Base-by-base conservation (phyloP, 2,329 filamentous ascomycete genomes). In the Aureobasidium sp. region DNA sequence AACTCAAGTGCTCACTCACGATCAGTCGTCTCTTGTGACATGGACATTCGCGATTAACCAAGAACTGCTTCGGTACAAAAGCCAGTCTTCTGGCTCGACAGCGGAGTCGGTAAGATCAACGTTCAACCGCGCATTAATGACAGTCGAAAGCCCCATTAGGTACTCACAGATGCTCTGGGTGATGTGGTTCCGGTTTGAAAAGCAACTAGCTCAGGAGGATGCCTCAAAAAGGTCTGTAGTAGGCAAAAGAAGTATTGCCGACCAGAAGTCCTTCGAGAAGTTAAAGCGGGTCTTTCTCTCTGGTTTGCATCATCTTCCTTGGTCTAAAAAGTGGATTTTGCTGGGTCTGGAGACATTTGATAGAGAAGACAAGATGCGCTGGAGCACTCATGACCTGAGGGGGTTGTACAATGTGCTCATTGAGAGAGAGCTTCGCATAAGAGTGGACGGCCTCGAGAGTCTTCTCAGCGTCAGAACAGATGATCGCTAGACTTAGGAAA, bases 261-360 rank as follows among this genome's bases (percentile, higher is more conserved):
- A 40, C 13, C 21, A 38, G n/a, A 29, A 37, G 2, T 19, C 55
- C 27, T 54, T 58, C 2, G n/a, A 53, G 35, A 55, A 40, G 33
- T 19, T 63, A 38, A 63, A 60, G 27, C 58, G 67, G n/a, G 49
- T 66, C 33, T 64, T 70, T 13, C 62, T 69, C 25, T 63, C 64
- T 49, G 67, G 81, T 0, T 66, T 88, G 63, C 74, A 78, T 45
- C 73, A 76, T 17, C 77, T 85, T 66, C 86, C 86, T 0, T 88
- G 85, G 84, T 79, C 77, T 1, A 87, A 88, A 69, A 76, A 79
- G 38, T 77, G 84, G 50, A 72, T 83, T 45, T 76, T 87, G 71
- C 62, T 81, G 27, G 84, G 81, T 0, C 84, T 87, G 61, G 74
- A 75, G 46, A 71, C 76, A 40, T 66, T 75, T 33, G 60, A 60